phyloP scores from a whole-genome alignment of 1,284 basidiomycete genomes.

The Ceratobasidium sp. region DNA sequence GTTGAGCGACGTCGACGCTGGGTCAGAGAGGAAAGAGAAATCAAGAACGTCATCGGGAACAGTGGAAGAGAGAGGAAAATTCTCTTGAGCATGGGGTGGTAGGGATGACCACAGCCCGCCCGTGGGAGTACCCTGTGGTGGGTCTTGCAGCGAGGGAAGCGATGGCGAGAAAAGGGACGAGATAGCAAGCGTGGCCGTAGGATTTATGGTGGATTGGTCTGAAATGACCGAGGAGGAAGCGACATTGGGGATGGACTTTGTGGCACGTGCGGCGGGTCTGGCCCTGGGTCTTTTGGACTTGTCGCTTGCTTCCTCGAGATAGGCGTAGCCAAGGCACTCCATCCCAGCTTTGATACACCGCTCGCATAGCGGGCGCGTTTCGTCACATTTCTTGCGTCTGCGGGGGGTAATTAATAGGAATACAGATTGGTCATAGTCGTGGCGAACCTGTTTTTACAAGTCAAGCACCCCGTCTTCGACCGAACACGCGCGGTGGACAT shows the following conservation, averaged over 20 bases:
- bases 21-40: constrained; percentile 28
- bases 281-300: not conserved
- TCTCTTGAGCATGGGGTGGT: not conserved
- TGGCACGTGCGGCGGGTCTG: not conserved
- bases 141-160: not conserved
- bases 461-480: constrained; percentile 43
- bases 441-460: constrained; percentile 42
- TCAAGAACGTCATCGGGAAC: constrained; percentile 5
- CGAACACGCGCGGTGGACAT: constrained; percentile 33
- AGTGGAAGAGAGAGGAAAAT: not conserved
- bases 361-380: constrained; percentile 26
- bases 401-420: not conserved
- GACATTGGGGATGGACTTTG: not conserved
- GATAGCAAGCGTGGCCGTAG: not conserved
- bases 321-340: constrained; percentile 33
- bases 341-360: constrained; percentile 22
- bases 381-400: constrained; percentile 42
- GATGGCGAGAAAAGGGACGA: not conserved
- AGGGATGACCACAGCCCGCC: not conserved
- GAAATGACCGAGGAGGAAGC: not conserved
- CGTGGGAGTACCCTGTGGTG: not conserved
- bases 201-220: not conserved
- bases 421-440: not conserved
- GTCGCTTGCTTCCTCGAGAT: not conserved
- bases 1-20: not conserved